phyloP scores from a whole-genome alignment of 2,329 filamentous ascomycete species.

The Anthostomella pinea region DNA sequence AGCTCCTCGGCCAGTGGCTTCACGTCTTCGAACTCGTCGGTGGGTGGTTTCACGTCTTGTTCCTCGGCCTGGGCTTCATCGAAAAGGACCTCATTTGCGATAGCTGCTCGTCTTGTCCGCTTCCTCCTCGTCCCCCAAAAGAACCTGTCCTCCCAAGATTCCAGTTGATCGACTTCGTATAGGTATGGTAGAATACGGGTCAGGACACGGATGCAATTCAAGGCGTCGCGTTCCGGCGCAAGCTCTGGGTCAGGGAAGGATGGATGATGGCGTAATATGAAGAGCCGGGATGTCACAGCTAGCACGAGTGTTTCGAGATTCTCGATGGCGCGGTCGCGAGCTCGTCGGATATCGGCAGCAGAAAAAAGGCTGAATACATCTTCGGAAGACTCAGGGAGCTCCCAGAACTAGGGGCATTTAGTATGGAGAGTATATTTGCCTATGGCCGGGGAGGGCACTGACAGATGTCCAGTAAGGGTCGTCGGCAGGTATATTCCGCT shows the following conservation, averaged over 20 bases:
- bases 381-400: constrained; percentile 90
- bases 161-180: constrained; percentile 82
- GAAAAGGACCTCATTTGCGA: constrained; percentile 76
- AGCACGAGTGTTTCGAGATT: constrained; percentile 89
- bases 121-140: constrained; percentile 81
- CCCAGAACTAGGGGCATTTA: constrained; percentile 72
- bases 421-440: too few relatives aligned
- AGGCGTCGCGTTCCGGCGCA: constrained; percentile 76
- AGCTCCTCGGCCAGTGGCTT: constrained; percentile 91
- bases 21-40: constrained; percentile 71
- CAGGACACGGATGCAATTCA: constrained; percentile 91
- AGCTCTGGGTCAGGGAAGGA: constrained; percentile 86
- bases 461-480: constrained; percentile 93
- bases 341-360: constrained; percentile 80
- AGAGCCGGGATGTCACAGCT: constrained; percentile 78
- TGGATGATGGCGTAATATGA: constrained; percentile 79
- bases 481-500: constrained; percentile 80
- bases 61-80: constrained; percentile 66
- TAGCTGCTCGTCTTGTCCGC: constrained; percentile 61
- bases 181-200: constrained; percentile 87
- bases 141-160: constrained; percentile 86
- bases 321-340: constrained; percentile 77
- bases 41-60: constrained; percentile 41
- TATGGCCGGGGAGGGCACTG: constrained; percentile 43
- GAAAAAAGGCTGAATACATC: constrained; percentile 97